Conservation (phyloP, 495 filamentous ascomycete species). For the Penicillium cataractarum region DNA sequence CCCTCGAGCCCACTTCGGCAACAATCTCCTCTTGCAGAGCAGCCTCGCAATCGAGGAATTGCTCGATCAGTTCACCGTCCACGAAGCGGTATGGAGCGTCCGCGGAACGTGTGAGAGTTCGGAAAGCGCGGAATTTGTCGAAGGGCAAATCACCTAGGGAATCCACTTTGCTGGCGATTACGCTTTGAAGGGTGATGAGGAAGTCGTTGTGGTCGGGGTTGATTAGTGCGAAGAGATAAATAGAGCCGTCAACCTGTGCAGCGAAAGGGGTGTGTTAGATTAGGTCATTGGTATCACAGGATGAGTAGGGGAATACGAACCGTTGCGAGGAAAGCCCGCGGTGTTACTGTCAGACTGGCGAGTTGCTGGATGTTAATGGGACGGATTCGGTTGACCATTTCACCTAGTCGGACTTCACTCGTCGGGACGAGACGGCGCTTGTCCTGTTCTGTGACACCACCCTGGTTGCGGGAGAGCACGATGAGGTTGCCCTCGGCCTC, state of each 20-base stretch:
- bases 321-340: conserved; percentile 86
- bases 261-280: background rate
- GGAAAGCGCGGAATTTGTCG: conserved; percentile 76
- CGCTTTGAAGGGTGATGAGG: conserved; percentile 79
- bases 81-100: conserved; percentile 86
- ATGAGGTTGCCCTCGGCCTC: conserved; percentile 88
- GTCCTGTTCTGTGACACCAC: conserved; percentile 76
- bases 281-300: background rate
- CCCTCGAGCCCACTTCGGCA: conserved; percentile 54
- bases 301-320: conserved; percentile 57
- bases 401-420: conserved; percentile 81
- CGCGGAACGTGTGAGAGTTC: conserved; percentile 66
- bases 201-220: conserved; percentile 69
- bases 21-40: conserved; percentile 67
- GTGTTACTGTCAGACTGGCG: conserved; percentile 66
- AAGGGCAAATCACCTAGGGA: conserved; percentile 75
- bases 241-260: conserved; percentile 78
- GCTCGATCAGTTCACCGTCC: conserved; percentile 88
- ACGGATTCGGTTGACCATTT: conserved; percentile 88
- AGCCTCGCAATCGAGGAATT: conserved; percentile 73
- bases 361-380: conserved; percentile 61
- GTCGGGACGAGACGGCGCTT: conserved; percentile 69
- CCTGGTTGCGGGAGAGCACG: conserved; percentile 69
- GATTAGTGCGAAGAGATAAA: conserved; percentile 87
- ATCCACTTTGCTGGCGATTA: conserved; percentile 65